phyloP scores from a whole-genome alignment of 331 rosid genomes.

The Dryas integrifolia region DNA sequence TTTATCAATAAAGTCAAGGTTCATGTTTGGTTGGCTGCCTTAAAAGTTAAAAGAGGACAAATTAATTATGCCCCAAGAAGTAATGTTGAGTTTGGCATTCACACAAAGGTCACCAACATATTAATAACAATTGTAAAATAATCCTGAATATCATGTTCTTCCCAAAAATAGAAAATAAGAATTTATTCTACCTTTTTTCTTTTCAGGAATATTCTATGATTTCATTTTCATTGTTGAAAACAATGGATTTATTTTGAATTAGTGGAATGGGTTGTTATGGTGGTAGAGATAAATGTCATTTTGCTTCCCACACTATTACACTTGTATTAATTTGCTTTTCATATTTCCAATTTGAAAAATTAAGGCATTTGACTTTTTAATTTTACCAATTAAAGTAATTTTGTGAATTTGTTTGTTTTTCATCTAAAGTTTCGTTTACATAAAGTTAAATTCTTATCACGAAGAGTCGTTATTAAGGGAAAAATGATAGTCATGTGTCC shows the following conservation, averaged over 20 bases:
- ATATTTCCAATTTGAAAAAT: too few relatives aligned
- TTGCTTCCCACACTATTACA: too few relatives aligned
- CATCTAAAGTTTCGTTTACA: too few relatives aligned
- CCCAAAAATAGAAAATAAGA: not conserved
- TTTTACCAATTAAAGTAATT: too few relatives aligned
- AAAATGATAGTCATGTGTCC: too few relatives aligned
- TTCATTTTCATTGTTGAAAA: not conserved
- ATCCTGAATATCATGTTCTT: not conserved
- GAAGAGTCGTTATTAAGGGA: too few relatives aligned
- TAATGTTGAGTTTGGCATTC: not conserved
- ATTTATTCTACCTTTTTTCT: not conserved
- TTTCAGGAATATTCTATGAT: not conserved
- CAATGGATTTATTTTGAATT: not conserved
- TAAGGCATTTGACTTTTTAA: too few relatives aligned
- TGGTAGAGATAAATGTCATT: too few relatives aligned
- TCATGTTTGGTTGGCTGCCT: conserved; percentile 18
- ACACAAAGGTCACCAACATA: not conserved
- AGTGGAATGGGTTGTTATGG: too few relatives aligned
- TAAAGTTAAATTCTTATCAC: too few relatives aligned
- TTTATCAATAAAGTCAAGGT: not conserved
- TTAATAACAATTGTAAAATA: not conserved
- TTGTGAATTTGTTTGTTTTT: too few relatives aligned
- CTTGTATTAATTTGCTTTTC: too few relatives aligned
- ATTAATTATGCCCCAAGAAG: not conserved
- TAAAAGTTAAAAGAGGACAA: not conserved